These are phyloP conservation scores for Fusarium buxicola DNA, from an alignment of 2,329 filamentous ascomycete genomes.

Conservation along the genomic window DNA sequence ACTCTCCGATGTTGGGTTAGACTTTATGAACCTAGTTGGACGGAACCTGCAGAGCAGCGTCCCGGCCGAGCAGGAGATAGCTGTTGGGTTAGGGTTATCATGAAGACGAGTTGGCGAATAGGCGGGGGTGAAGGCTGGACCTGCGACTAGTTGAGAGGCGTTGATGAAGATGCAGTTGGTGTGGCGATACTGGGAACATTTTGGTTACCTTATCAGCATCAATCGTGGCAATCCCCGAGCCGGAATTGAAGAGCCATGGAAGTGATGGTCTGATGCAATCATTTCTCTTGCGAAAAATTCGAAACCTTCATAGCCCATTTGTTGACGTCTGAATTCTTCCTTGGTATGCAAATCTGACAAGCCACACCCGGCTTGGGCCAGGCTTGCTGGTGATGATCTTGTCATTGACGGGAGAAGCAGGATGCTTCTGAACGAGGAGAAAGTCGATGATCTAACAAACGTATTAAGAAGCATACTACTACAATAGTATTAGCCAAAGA, in stretches of 20 bases:
- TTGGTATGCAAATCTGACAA: constrained; percentile 8
- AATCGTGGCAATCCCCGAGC: constrained; percentile 21
- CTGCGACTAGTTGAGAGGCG: constrained; percentile 4
- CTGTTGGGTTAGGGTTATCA: constrained; percentile 49
- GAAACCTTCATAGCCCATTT: neutral
- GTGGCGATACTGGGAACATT: constrained; percentile 20
- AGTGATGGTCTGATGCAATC: constrained; percentile 4
- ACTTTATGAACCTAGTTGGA: constrained; percentile 87
- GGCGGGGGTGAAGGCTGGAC: neutral
- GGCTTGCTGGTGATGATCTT: constrained; percentile 6
- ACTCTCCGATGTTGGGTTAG: constrained; percentile 86
- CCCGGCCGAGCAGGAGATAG: constrained; percentile 29
- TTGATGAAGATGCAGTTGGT: constrained; percentile 7
- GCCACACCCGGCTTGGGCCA: constrained; percentile 28
- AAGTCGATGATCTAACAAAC: no score
- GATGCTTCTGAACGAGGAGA: neutral
- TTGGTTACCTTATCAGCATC: constrained; percentile 36
- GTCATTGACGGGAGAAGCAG: neutral
- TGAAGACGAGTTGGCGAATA: constrained; percentile 22
- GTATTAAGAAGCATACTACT: no score
- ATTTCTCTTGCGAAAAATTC: constrained; percentile 13
- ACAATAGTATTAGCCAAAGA: neutral
- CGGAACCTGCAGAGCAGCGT: constrained; percentile 57
- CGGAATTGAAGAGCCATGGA: constrained; percentile 24
- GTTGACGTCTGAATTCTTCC: constrained; percentile 9